A percentile compares a stretch with the other conserved stretches of the same genome.
Conservation (phyloP, 2,329 filamentous ascomycete species). For the Colletotrichum musae region DNA sequence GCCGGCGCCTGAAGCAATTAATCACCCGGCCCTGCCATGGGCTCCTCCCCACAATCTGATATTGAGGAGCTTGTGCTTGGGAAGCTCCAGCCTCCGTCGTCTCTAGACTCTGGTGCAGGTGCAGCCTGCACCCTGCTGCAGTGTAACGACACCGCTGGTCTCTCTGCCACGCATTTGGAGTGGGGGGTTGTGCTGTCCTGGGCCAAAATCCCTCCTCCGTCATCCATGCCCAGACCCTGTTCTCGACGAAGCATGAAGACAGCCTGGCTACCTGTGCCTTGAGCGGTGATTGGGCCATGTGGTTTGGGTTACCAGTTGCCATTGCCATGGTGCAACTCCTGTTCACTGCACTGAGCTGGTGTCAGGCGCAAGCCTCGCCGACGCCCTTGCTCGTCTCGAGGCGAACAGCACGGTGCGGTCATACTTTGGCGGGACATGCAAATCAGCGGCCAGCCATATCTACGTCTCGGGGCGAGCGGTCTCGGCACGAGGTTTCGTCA, state of each 20-base stretch:
- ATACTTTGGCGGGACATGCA: constrained; percentile 21
- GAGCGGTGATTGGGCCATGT: constrained; percentile 17
- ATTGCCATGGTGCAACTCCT: constrained; percentile 26
- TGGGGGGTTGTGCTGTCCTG: constrained; percentile 22
- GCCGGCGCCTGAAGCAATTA: constrained; percentile 34
- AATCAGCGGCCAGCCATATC: constrained; percentile 20
- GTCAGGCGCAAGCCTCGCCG: constrained; percentile 12
- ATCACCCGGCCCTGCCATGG: background rate
- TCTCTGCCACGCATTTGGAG: constrained; percentile 2
- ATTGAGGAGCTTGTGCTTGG: constrained; percentile 16
- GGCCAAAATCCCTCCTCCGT: constrained; percentile 28
- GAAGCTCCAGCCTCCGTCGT: constrained; percentile 27
- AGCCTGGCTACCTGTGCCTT: constrained; percentile 5
- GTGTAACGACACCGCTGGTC: constrained; percentile 27
- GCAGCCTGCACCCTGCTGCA: constrained; percentile 33
- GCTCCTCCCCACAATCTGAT: constrained; percentile 16
- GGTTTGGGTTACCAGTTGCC: constrained; percentile 16
- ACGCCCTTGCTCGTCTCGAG: constrained; percentile 25
- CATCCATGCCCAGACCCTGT: constrained; percentile 29
- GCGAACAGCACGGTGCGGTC: constrained; percentile 14
- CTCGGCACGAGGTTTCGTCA: constrained; percentile 28
- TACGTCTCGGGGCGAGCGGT: constrained; percentile 12
- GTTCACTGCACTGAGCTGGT: background rate
- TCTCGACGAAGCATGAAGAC: constrained; percentile 25
- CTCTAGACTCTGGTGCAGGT: constrained; percentile 26